Percentiles rank a stretch among this genome's conserved stretches.
These are phyloP conservation scores for Thelephora terrestris DNA, from an alignment of 1,284 basidiomycete species.

Conservation along the genomic window DNA sequence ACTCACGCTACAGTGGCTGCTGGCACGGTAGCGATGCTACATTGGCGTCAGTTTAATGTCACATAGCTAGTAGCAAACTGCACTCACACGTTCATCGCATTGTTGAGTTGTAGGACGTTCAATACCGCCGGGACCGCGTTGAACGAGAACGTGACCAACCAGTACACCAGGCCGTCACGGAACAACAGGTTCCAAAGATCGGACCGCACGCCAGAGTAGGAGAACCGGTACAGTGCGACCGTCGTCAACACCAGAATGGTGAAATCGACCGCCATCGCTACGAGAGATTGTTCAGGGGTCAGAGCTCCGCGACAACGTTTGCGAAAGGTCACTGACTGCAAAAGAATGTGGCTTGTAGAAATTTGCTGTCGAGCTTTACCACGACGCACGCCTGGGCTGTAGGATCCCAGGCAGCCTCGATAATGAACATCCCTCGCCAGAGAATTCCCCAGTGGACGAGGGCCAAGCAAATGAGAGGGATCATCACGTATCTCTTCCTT, in stretches of 20 bases:
- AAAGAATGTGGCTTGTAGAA: constrained; percentile 57
- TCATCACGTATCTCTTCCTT: constrained; percentile 36
- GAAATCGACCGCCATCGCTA: constrained; percentile 62
- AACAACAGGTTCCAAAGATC: constrained; percentile 56
- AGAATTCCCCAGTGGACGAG: constrained; percentile 56
- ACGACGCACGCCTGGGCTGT: constrained; percentile 34
- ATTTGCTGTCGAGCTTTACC: constrained; percentile 37
- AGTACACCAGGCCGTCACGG: constrained; percentile 60
- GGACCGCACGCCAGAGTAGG: constrained; percentile 32
- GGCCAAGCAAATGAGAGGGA: constrained; percentile 42
- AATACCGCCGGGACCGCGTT: constrained; percentile 60
- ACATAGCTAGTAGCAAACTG: constrained; percentile 6
- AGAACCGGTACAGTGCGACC: constrained; percentile 36
- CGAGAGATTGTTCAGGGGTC: not conserved
- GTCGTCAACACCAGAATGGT: constrained; percentile 46
- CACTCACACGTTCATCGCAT: constrained; percentile 58
- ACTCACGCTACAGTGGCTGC: constrained; percentile 54
- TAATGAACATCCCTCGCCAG: constrained; percentile 59
- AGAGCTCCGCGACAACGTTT: not conserved
- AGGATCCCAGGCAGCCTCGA: constrained; percentile 43
- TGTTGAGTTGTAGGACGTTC: constrained; percentile 47
- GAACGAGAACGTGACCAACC: constrained; percentile 50
- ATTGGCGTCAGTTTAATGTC: constrained; percentile 19
- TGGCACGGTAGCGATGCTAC: constrained; percentile 35
- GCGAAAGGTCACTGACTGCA: constrained; percentile 38